A percentile compares a stretch with the other conserved stretches of the same genome.
Conservation (phyloP, 2,329 filamentous ascomycete genomes). For the Nemania serpens region DNA sequence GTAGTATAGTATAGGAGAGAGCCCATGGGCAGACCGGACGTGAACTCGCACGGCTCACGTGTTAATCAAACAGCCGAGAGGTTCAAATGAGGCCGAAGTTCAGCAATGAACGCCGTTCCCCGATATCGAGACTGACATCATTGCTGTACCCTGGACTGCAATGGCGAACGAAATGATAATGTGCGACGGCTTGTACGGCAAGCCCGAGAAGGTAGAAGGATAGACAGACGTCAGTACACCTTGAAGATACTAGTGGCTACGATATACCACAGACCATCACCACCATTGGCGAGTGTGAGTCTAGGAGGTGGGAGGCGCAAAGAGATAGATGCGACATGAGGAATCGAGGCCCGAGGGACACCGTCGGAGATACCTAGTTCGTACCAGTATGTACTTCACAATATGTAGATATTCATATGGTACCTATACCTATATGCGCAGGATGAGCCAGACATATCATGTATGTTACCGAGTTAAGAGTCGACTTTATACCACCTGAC, state of each 20-base stretch:
- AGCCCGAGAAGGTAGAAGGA: slow-evolving; percentile 12
- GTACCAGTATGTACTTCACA: too few relatives aligned
- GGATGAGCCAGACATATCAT: too few relatives aligned
- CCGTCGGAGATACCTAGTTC: too few relatives aligned
- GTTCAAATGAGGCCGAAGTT: slow-evolving; percentile 14
- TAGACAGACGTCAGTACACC: neutral
- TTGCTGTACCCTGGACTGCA: slow-evolving; percentile 2
- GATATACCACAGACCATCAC: too few relatives aligned
- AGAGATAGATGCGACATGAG: slow-evolving; percentile 8
- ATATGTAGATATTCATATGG: too few relatives aligned
- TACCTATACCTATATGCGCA: neutral
- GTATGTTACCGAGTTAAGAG: too few relatives aligned
- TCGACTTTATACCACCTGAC: too few relatives aligned
- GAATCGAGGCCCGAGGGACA: slow-evolving; percentile 1
- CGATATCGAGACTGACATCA: slow-evolving; percentile 17
- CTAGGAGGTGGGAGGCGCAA: neutral
- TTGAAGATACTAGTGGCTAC: too few relatives aligned
- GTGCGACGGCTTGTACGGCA: slow-evolving; percentile 22
- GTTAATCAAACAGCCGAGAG: slow-evolving; percentile 27
- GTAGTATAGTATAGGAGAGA: neutral
- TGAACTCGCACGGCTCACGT: slow-evolving; percentile 25
- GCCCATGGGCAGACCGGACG: slow-evolving; percentile 19
- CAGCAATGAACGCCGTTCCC: slow-evolving; percentile 11
- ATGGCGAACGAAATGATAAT: slow-evolving; percentile 9
- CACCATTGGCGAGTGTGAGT: neutral